Evolutionary conservation across 768 basidiomycete species (phyloP).

Genomic region (Lactarius quietus): DNA sequence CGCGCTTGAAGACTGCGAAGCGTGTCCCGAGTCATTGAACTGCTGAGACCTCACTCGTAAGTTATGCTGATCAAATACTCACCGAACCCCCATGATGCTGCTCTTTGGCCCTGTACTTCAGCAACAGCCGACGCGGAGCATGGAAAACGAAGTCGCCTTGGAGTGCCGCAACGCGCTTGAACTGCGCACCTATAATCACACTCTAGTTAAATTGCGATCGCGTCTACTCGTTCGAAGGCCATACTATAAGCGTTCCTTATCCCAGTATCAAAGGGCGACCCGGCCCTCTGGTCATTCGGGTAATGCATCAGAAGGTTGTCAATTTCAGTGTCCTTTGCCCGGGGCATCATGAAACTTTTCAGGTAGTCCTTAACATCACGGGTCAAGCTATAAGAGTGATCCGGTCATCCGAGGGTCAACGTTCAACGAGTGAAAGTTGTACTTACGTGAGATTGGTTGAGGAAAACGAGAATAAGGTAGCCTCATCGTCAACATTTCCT

Average conservation of each 20-base stretch:
- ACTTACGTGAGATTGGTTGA: conserved; percentile 33
- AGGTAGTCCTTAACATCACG: conserved; percentile 2
- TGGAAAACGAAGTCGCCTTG: conserved; percentile 51
- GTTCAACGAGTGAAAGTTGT: neutral
- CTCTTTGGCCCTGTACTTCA: conserved; percentile 37
- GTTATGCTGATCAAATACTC: conserved; percentile 24
- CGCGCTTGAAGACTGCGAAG: conserved; percentile 43
- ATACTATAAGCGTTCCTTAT: conserved; percentile 39
- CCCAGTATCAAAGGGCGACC: conserved; percentile 33
- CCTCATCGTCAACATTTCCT: conserved; percentile 57
- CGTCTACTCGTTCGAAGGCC: too few species aligned
- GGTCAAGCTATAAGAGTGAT: neutral
- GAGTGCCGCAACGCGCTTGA: conserved; percentile 49
- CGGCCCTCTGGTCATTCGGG: too few species aligned
- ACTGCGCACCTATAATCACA: conserved; percentile 39
- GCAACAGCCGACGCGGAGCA: conserved; percentile 45
- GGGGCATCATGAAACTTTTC: conserved; percentile 3
- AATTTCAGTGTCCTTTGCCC: conserved; percentile 8
- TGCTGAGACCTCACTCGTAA: neutral
- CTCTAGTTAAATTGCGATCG: neutral
- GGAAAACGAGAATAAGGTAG: conserved; percentile 38
- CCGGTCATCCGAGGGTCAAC: neutral
- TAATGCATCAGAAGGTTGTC: neutral
- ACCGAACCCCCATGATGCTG: conserved; percentile 45
- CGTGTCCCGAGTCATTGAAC: neutral